A percentile compares a stretch with the other conserved stretches of the same genome.
Conservation (phyloP, 202 grass and related monocot species). For the Panicum hallii region DNA sequence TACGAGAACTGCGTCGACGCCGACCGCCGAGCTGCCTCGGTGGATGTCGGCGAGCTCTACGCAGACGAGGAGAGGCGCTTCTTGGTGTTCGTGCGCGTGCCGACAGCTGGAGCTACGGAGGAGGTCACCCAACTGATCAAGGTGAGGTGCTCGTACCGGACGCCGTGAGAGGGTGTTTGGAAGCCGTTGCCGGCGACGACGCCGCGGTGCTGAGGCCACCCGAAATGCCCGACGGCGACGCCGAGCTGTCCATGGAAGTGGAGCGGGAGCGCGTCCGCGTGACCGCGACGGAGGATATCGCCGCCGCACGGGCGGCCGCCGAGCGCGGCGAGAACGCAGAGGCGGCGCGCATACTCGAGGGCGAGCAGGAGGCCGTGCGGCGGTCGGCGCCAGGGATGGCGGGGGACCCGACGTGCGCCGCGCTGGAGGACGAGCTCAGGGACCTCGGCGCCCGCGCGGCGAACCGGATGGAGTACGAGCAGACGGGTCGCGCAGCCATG, state of each 20-base stretch:
- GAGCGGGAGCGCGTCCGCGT: slow-evolving; percentile 49
- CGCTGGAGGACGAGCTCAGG: slow-evolving; percentile 54
- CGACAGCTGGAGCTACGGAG: slow-evolving; percentile 1
- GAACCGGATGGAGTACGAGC: slow-evolving; percentile 43
- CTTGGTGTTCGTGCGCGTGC: slow-evolving; percentile 50
- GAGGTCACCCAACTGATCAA: slow-evolving; percentile 6
- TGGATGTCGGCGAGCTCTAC: slow-evolving; percentile 71
- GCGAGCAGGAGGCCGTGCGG: slow-evolving; percentile 33
- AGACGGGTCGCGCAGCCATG: slow-evolving; percentile 58
- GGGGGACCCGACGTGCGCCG: slow-evolving; percentile 48
- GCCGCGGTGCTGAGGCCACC: neutral
- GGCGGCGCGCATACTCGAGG: slow-evolving; percentile 55
- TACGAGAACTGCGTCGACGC: slow-evolving; percentile 52
- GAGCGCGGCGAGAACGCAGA: slow-evolving; percentile 48
- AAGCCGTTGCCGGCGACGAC: neutral
- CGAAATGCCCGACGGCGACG: neutral
- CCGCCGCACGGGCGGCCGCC: slow-evolving; percentile 54
- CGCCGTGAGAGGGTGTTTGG: neutral
- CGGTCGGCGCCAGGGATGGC: slow-evolving; percentile 27
- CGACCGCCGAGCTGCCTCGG: slow-evolving; percentile 36
- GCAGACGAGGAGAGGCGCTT: slow-evolving; percentile 61
- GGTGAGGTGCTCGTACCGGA: neutral
- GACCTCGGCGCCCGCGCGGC: slow-evolving; percentile 62
- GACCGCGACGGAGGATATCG: slow-evolving; percentile 52
- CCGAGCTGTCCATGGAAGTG: neutral